These are phyloP conservation scores for Emmonsiellopsis sp. DNA, from an alignment of 2,329 filamentous ascomycete species.

Conservation along the genomic window DNA sequence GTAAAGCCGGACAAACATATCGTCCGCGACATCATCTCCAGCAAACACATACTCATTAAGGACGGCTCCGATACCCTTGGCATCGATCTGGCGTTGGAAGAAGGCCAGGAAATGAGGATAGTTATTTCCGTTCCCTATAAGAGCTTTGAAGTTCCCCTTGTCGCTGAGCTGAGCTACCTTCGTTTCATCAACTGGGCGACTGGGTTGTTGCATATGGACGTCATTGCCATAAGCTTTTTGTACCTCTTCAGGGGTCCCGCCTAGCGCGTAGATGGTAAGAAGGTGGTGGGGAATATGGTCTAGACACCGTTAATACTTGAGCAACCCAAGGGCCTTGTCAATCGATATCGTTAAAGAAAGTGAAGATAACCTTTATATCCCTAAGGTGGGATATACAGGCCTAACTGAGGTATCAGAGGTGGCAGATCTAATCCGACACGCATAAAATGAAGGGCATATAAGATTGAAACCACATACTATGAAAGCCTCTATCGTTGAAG, in stretches of 20 bases:
- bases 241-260: conserved; percentile 52
- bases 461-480: conserved; percentile 38
- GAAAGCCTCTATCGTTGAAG: conserved; percentile 66
- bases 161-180: conserved; percentile 49
- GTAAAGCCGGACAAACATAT: conserved; percentile 60
- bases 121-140: conserved; percentile 53
- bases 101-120: conserved; percentile 70
- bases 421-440: background rate
- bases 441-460: background rate
- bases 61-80: conserved; percentile 51
- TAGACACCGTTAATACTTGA: conserved; percentile 12
- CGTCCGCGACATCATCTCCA: conserved; percentile 54
- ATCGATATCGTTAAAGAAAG: too few relatives aligned
- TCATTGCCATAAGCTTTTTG: conserved; percentile 57
- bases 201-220: conserved; percentile 54
- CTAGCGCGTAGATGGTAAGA: conserved; percentile 66
- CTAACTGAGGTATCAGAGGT: background rate
- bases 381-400: too few relatives aligned
- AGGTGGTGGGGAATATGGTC: conserved; percentile 74
- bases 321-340: too few relatives aligned
- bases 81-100: conserved; percentile 64
- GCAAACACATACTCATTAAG: conserved; percentile 61
- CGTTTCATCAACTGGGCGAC: conserved; percentile 36
- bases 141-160: conserved; percentile 45
- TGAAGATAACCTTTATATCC: too few relatives aligned